Evolutionary conservation across 345 rosid genomes (phyloP).

Genomic region (Pelargonium nanum): DNA sequence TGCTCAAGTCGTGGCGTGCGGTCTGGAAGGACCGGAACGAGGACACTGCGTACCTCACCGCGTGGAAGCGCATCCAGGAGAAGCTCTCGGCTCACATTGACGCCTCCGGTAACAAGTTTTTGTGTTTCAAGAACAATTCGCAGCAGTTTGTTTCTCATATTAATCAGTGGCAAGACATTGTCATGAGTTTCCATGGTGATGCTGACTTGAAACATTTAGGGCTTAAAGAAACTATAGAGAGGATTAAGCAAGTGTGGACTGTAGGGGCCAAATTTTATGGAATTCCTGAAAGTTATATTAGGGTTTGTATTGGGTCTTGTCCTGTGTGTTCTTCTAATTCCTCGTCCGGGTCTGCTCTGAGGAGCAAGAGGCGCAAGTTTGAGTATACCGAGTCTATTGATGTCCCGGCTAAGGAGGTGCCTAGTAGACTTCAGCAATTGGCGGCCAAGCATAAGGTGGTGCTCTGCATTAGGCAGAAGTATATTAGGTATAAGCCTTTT

Average conservation of each 20-base stretch:
- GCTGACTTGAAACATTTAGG: constrained; percentile 88
- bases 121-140: constrained; percentile 84
- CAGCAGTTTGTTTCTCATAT: constrained; percentile 85
- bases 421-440: constrained; percentile 70
- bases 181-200: constrained; percentile 84
- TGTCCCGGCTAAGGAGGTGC: constrained; percentile 94
- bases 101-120: constrained; percentile 61
- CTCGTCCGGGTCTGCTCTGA: constrained; percentile 57
- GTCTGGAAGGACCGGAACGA: constrained; percentile 99
- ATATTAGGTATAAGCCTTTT: constrained; percentile 90
- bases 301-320: constrained; percentile 91
- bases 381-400: constrained; percentile 93
- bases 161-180: constrained; percentile 92
- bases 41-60: constrained; percentile 94
- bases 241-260: constrained; percentile 92
- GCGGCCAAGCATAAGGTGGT: constrained; percentile 96
- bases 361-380: constrained; percentile 76
- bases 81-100: constrained; percentile 73
- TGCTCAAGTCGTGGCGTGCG: constrained; percentile 84
- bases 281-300: constrained; percentile 91
- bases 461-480: constrained; percentile 95
- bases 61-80: constrained; percentile 98
- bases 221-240: constrained; percentile 80
- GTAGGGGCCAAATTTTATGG: constrained; percentile 94
- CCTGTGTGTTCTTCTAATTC: constrained; percentile 52